A percentile compares a stretch with the other conserved stretches of the same genome.
Conservation (phyloP, 345 rosid genomes). For the Sonneratia alba region DNA sequence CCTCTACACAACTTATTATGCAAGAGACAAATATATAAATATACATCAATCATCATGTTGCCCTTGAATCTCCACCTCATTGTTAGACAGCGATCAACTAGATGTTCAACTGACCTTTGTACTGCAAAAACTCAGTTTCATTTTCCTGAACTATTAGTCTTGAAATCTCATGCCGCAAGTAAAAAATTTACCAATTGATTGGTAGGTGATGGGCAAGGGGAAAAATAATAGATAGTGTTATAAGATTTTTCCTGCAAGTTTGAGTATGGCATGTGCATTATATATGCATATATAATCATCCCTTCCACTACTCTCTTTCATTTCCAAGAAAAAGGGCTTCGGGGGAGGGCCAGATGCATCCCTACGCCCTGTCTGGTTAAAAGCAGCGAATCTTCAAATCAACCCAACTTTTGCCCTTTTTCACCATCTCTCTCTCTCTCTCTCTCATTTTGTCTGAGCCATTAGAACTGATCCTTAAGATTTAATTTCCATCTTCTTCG, state of each 20-base stretch:
- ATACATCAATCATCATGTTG: neutral
- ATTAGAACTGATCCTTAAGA: neutral
- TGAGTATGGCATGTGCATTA: no score
- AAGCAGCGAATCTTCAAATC: constrained; percentile 46
- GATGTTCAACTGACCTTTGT: no score
- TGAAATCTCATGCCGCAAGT: no score
- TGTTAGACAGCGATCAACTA: neutral
- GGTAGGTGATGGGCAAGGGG: no score
- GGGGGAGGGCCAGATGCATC: constrained; percentile 12
- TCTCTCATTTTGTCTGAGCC: constrained; percentile 8
- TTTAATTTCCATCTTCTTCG: neutral
- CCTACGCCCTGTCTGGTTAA: constrained; percentile 41
- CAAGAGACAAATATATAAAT: neutral
- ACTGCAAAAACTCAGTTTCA: no score
- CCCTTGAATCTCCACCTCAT: neutral
- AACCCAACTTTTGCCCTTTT: constrained; percentile 6
- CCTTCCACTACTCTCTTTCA: constrained; percentile 36
- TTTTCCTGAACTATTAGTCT: no score
- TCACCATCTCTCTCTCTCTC: constrained; percentile 7
- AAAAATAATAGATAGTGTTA: no score
- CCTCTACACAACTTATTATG: neutral
- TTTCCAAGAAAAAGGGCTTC: constrained; percentile 58
- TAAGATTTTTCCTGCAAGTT: no score
- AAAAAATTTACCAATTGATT: no score
- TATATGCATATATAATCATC: neutral